Evolutionary conservation across 306 rosid genomes (phyloP).

Genomic region (Nissolia schottii): DNA sequence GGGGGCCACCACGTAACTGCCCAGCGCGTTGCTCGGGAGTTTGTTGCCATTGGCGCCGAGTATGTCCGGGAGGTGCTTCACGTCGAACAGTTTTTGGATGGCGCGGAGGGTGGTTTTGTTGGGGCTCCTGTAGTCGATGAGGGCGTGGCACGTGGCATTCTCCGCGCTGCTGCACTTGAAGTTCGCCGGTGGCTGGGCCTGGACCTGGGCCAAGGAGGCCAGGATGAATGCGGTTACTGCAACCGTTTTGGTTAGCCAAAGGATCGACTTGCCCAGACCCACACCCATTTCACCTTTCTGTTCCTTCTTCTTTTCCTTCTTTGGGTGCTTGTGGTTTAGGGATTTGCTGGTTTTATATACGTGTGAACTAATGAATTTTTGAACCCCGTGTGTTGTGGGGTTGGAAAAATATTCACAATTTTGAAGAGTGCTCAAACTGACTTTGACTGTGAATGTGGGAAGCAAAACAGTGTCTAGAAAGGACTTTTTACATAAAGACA

Average conservation of each 20-base stretch:
- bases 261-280: background rate
- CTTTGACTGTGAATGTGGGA: background rate
- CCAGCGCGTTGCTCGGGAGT: conserved; percentile 16
- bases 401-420: no score
- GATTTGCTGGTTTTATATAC: background rate
- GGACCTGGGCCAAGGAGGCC: background rate
- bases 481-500: no score
- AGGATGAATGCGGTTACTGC: background rate
- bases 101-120: conserved; percentile 44
- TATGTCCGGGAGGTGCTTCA: conserved; percentile 43
- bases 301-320: background rate
- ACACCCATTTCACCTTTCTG: background rate
- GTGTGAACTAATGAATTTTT: background rate
- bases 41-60: conserved; percentile 71
- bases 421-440: background rate
- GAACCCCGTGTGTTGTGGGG: background rate
- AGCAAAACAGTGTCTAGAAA: background rate
- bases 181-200: conserved; percentile 15
- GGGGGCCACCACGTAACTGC: background rate
- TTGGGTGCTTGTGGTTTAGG: background rate
- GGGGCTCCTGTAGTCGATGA: conserved; percentile 37
- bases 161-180: conserved; percentile 40
- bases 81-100: conserved; percentile 60
- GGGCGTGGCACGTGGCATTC: conserved; percentile 30
- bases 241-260: background rate